phyloP scores from a whole-genome alignment of 371 early-diverging fungal genomes.

The Mortierella sp. region DNA sequence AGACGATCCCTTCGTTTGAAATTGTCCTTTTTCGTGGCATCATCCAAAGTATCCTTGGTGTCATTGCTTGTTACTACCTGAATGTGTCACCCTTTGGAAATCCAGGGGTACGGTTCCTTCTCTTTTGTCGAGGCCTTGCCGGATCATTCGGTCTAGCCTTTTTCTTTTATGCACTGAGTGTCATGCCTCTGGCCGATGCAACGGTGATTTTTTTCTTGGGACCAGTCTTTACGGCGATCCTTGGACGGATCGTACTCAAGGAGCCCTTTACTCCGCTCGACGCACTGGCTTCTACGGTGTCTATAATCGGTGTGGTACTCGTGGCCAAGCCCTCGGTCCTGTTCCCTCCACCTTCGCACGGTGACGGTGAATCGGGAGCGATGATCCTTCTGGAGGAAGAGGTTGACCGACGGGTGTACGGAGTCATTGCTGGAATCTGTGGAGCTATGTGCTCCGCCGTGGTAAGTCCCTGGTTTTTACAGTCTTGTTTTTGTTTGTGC shows the following conservation, averaged over 20 bases:
- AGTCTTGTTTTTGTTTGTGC: background rate
- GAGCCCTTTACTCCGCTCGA: slow-evolving; percentile 77
- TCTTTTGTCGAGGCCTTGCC: slow-evolving; percentile 72
- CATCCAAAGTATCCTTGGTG: slow-evolving; percentile 66
- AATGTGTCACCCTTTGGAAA: slow-evolving; percentile 69
- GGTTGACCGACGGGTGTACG: slow-evolving; percentile 18
- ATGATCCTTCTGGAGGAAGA: slow-evolving; percentile 12
- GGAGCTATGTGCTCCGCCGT: slow-evolving; percentile 45
- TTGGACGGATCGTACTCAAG: slow-evolving; percentile 69
- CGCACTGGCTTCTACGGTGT: slow-evolving; percentile 59
- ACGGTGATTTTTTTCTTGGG: slow-evolving; percentile 83
- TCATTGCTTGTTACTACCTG: slow-evolving; percentile 60
- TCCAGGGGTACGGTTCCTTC: slow-evolving; percentile 57
- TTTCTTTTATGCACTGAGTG: slow-evolving; percentile 78
- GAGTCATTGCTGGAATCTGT: slow-evolving; percentile 22
- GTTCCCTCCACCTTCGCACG: slow-evolving; percentile 49
- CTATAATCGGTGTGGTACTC: slow-evolving; percentile 73
- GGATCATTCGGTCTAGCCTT: slow-evolving; percentile 75
- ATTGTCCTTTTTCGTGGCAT: slow-evolving; percentile 78
- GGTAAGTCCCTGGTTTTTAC: slow-evolving; percentile 12
- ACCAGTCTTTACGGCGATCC: slow-evolving; percentile 78
- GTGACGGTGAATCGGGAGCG: background rate
- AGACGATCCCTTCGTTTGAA: slow-evolving; percentile 68
- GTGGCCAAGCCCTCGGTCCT: slow-evolving; percentile 74
- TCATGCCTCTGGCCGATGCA: slow-evolving; percentile 78